phyloP scores from a whole-genome alignment of 192 early-diverging fungal species.

The Powellomyces hirtus region DNA sequence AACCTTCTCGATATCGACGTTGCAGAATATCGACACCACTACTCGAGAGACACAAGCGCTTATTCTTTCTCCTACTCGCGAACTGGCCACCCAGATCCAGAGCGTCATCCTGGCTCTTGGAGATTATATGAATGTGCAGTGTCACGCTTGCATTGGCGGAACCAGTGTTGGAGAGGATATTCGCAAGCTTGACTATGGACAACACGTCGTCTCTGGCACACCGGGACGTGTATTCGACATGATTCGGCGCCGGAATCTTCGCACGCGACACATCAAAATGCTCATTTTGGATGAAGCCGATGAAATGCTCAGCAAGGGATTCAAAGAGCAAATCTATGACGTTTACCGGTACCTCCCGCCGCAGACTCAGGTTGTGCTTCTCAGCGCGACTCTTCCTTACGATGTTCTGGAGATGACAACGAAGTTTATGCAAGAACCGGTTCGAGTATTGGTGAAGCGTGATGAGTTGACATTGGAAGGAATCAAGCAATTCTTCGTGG shows the following conservation, averaged over 20 bases:
- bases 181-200: conserved; percentile 84
- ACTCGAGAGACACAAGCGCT: conserved; percentile 89
- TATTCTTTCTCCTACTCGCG: conserved; percentile 91
- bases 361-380: conserved; percentile 86
- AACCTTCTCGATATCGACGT: conserved; percentile 90
- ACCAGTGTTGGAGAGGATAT: conserved; percentile 92
- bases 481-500: conserved; percentile 98
- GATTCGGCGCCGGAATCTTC: conserved; percentile 83
- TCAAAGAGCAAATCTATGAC: conserved; percentile 87
- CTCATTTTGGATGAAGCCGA: conserved; percentile 97
- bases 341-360: conserved; percentile 91
- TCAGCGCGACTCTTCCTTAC: conserved; percentile 89
- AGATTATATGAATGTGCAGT: conserved; percentile 97
- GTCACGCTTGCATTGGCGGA: conserved; percentile 94
- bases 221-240: conserved; percentile 97
- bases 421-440: conserved; percentile 96
- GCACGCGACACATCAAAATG: conserved; percentile 87
- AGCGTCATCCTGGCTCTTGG: conserved; percentile 88
- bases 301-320: conserved; percentile 89
- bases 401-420: conserved; percentile 96
- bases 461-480: conserved; percentile 98
- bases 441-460: conserved; percentile 96
- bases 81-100: conserved; percentile 95
- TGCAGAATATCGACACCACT: conserved; percentile 87
- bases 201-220: conserved; percentile 92